Base-by-base conservation (phyloP, 2,329 filamentous ascomycete species). In the Ceratocystis alfenasii region DNA sequence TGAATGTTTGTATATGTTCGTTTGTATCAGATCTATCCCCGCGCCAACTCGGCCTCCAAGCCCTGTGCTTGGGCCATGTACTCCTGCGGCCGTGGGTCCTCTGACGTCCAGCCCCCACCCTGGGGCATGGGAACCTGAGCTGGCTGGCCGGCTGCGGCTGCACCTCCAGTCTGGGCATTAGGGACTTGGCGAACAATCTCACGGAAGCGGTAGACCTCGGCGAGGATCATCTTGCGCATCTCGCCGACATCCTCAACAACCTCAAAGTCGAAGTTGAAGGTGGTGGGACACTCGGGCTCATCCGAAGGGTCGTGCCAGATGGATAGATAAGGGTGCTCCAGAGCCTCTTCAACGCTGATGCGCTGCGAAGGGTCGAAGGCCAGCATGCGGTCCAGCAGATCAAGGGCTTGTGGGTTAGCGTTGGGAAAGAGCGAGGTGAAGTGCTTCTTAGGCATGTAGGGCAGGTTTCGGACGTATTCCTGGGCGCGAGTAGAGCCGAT, bases 261-360 rank as follows among this genome's bases (percentile, higher is more conserved):
- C 76, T 99, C 94, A 73, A 99, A 99, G 75, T 93, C 88, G 79
- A 99, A 99, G 80, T 99, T 92, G 78, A 99, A 99, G 20, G 90
- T 92, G 17, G 88, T 89, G 0, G 92, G 92, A 79, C 93, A 97
- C 70, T 87, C 84, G 22, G 94, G 94, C 79, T 99, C 94, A 77
- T 99, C 94, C 3, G 89, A 92, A 64, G 92, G 89, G 72, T 99
- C 94, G 79, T 99, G 94, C 94, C 94, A 97, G 78, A 99, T 96
- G 73, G 93, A 85, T 66, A 99, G 83, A 78, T 99, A 99, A 44
- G 88, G 88, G 80, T 99, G 94, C 79, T 97, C 92, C 67, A 99
- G 86, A 20, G 94, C 94, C 73, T 93, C 85, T 77, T 99, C 94
- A 70, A 97, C 94, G 62, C 87, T 90, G 76, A 99, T 95, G 73